Percentiles rank a stretch among this genome's conserved stretches.
Conservation (phyloP, 2,329 filamentous ascomycete species). For the Stylonectria norvegica region DNA sequence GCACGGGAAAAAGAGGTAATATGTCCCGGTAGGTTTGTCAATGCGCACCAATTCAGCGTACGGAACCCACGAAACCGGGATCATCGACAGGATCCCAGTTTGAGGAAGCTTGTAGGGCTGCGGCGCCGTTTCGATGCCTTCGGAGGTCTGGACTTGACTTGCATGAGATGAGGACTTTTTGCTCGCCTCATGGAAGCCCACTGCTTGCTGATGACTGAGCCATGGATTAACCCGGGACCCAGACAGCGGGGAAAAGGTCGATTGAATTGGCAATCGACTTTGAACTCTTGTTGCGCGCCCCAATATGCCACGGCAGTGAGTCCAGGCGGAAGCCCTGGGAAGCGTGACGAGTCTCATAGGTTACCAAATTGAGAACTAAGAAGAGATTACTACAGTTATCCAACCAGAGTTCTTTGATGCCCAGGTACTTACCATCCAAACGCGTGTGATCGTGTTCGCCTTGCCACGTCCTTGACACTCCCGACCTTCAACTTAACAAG, state of each 20-base stretch:
- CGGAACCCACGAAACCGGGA: constrained; percentile 69
- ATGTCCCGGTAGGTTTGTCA: constrained; percentile 76
- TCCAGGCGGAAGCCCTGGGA: constrained; percentile 22
- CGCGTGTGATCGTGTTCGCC: too few relatives aligned
- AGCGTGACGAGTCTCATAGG: constrained; percentile 23
- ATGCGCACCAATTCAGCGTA: constrained; percentile 80
- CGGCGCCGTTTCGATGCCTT: constrained; percentile 5
- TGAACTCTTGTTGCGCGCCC: constrained; percentile 9
- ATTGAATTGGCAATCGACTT: constrained; percentile 7
- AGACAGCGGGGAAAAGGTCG: constrained; percentile 8
- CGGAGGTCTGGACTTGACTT: constrained; percentile 7
- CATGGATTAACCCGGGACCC: constrained; percentile 8
- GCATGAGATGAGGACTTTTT: constrained; percentile 15
- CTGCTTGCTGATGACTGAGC: constrained; percentile 13
- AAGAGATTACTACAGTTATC: not conserved
- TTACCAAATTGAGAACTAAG: constrained; percentile 8
- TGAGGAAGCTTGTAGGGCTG: constrained; percentile 69
- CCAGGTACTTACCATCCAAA: too few relatives aligned
- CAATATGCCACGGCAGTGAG: constrained; percentile 18
- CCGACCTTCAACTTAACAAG: too few relatives aligned
- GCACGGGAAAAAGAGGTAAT: constrained; percentile 83
- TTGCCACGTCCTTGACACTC: too few relatives aligned
- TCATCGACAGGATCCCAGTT: constrained; percentile 64
- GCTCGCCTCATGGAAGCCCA: constrained; percentile 25
- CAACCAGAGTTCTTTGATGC: too few relatives aligned